A percentile compares a stretch with the other conserved stretches of the same genome.
Evolutionary conservation across 805 yeast species (phyloP).

Genomic region (Saccharomyces eubayanus): DNA sequence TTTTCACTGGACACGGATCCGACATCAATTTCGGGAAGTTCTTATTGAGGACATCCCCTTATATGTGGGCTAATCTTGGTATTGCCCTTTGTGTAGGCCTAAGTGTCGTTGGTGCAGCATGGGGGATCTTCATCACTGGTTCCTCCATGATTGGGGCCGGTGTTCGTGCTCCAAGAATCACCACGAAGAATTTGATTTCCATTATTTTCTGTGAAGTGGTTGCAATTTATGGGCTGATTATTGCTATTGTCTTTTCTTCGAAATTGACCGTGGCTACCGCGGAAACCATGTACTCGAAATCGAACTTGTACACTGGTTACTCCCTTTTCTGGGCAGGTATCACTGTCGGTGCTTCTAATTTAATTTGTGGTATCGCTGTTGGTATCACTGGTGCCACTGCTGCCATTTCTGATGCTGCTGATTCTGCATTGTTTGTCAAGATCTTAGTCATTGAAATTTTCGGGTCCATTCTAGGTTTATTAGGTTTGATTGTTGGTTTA

Average conservation of each 20-base stretch:
- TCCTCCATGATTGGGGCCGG: constrained; percentile 95
- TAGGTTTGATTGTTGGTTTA: constrained; percentile 93
- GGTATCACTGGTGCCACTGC: constrained; percentile 99
- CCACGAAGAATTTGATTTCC: constrained; percentile 91
- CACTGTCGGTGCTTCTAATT: constrained; percentile 87
- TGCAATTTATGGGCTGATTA: constrained; percentile 94
- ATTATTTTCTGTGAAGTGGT: constrained; percentile 99
- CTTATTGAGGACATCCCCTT: constrained; percentile 79
- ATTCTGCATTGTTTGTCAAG: constrained; percentile 87
- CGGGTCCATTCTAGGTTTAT: constrained; percentile 90
- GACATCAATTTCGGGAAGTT: constrained; percentile 86
- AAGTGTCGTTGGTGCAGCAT: constrained; percentile 94
- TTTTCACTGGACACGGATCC: constrained; percentile 90
- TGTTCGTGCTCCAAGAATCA: constrained; percentile 93
- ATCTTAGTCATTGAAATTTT: constrained; percentile 95
- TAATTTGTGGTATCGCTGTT: constrained; percentile 94
- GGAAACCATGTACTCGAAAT: constrained; percentile 60
- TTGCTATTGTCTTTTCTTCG: constrained; percentile 94
- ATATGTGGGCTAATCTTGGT: constrained; percentile 93
- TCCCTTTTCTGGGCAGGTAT: constrained; percentile 97
- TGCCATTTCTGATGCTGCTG: constrained; percentile 96
- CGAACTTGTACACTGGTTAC: constrained; percentile 88
- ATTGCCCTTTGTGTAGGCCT: constrained; percentile 87
- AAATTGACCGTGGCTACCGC: constrained; percentile 64
- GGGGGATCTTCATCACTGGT: constrained; percentile 98